phyloP scores from a whole-genome alignment of 1,284 basidiomycete species.

The Phlebopus sp. region DNA sequence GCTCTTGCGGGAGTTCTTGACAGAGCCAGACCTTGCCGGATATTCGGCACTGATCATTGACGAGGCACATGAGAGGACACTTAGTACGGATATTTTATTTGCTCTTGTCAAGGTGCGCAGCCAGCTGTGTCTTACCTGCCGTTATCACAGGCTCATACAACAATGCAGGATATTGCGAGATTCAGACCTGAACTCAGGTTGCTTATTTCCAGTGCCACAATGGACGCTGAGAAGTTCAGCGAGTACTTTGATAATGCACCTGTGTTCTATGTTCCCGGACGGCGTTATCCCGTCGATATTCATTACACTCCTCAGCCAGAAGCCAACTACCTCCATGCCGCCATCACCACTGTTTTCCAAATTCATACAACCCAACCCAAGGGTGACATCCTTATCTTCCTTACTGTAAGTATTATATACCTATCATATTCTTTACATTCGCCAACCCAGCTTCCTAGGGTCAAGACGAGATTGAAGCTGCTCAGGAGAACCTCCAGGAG shows the following conservation, averaged over 20 bases:
- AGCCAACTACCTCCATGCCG: slow-evolving; percentile 97
- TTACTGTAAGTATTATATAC: slow-evolving; percentile 64
- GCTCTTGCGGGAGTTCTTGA: slow-evolving; percentile 94
- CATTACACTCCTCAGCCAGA: slow-evolving; percentile 98
- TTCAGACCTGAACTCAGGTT: slow-evolving; percentile 91
- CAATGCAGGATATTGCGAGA: slow-evolving; percentile 85
- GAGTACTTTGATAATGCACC: slow-evolving; percentile 95
- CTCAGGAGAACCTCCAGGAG: slow-evolving; percentile 93
- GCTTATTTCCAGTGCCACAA: slow-evolving; percentile 93
- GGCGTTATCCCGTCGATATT: slow-evolving; percentile 97
- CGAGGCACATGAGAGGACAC: slow-evolving; percentile 93
- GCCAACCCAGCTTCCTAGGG: slow-evolving; percentile 53
- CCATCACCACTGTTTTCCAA: slow-evolving; percentile 98
- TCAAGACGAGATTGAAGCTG: slow-evolving; percentile 98
- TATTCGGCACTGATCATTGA: slow-evolving; percentile 95
- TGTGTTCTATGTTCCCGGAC: slow-evolving; percentile 94
- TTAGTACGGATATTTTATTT: slow-evolving; percentile 96
- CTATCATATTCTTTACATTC: slow-evolving; percentile 1
- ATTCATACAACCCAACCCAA: slow-evolving; percentile 98
- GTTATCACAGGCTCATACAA: slow-evolving; percentile 11
- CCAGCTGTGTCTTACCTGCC: slow-evolving; percentile 10
- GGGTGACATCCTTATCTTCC: slow-evolving; percentile 97
- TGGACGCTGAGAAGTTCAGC: slow-evolving; percentile 96
- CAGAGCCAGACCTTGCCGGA: slow-evolving; percentile 90
- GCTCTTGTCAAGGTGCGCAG: slow-evolving; percentile 89